Conservation (phyloP, 1,284 basidiomycete species). For the Cutaneotrichosporon daszewskae region DNA sequence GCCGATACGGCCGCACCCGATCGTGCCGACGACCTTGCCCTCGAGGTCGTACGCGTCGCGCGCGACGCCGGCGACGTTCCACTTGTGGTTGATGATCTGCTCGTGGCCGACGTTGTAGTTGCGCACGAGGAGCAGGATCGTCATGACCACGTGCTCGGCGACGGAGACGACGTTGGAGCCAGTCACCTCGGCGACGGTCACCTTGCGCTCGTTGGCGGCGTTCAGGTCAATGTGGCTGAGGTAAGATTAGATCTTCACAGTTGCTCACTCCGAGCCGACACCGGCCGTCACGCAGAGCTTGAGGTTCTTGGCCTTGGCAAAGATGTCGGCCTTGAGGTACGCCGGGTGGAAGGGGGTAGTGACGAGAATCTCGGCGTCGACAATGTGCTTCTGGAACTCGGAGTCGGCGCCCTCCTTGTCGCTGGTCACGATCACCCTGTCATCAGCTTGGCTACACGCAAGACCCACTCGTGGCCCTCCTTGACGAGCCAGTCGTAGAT, state of each 20-base stretch:
- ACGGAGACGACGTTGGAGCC: conserved; percentile 87
- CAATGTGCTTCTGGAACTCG: conserved; percentile 58
- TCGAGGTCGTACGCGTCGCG: conserved; percentile 82
- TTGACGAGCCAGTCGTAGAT: conserved; percentile 65
- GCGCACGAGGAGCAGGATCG: conserved; percentile 72
- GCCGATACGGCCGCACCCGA: conserved; percentile 80
- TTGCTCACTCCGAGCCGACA: conserved; percentile 66
- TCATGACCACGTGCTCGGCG: conserved; percentile 67
- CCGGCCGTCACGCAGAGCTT: conserved; percentile 91
- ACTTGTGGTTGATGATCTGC: conserved; percentile 78
- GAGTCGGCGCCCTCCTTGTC: conserved; percentile 83
- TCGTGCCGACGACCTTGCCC: conserved; percentile 82
- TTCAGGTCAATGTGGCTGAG: conserved; percentile 74
- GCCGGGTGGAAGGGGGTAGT: conserved; percentile 86
- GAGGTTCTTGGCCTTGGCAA: conserved; percentile 78
- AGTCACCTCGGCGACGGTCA: conserved; percentile 78
- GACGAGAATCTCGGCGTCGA: conserved; percentile 52
- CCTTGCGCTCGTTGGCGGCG: conserved; percentile 71
- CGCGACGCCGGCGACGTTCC: conserved; percentile 76
- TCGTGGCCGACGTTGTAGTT: conserved; percentile 63
- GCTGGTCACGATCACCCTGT: conserved; percentile 57
- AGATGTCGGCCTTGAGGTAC: conserved; percentile 75
- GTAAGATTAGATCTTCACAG: neutral
- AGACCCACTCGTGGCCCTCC: conserved; percentile 68
- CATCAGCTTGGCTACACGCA: neutral